Percentiles rank a stretch among this genome's conserved stretches.
These are phyloP conservation scores for Cymbopogon flexuosus DNA, from an alignment of 202 grass and related monocot genomes.

Conservation along the genomic window DNA sequence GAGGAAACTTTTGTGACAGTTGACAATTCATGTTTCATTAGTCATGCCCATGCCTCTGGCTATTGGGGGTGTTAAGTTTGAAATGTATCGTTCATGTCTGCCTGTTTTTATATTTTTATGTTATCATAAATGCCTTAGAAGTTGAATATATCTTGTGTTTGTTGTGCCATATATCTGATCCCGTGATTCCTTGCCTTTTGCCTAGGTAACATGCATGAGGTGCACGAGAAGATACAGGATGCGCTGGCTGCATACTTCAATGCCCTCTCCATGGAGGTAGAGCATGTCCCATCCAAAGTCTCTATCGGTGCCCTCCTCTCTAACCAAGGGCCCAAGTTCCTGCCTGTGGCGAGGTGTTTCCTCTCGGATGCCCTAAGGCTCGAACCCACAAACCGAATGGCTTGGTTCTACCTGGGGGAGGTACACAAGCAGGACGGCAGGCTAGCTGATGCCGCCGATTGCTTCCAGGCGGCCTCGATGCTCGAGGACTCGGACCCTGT, in stretches of 20 bases:
- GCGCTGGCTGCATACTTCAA: conserved; percentile 63
- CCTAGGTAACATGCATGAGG: conserved; percentile 37
- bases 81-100: not conserved
- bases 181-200: not conserved
- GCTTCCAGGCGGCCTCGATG: conserved; percentile 82
- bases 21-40: not conserved
- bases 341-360: conserved; percentile 69
- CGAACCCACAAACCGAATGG: conserved; percentile 66
- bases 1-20: not conserved
- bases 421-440: conserved; percentile 77
- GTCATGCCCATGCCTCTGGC: not conserved
- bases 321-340: conserved; percentile 65
- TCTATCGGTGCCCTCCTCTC: conserved; percentile 66
- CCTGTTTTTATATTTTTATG: not conserved
- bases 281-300: conserved; percentile 77
- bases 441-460: conserved; percentile 70
- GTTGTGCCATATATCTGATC: not conserved
- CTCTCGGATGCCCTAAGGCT: conserved; percentile 83
- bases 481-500: conserved; percentile 80
- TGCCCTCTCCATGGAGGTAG: conserved; percentile 58
- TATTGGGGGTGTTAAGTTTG: not conserved
- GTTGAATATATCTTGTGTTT: not conserved
- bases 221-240: conserved; percentile 35
- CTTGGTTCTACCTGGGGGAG: conserved; percentile 86
- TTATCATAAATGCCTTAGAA: conserved; percentile 1